A percentile compares a stretch with the other conserved stretches of the same genome.
phyloP scores from a whole-genome alignment of 1,284 basidiomycete genomes.

The Flammula alnicola region DNA sequence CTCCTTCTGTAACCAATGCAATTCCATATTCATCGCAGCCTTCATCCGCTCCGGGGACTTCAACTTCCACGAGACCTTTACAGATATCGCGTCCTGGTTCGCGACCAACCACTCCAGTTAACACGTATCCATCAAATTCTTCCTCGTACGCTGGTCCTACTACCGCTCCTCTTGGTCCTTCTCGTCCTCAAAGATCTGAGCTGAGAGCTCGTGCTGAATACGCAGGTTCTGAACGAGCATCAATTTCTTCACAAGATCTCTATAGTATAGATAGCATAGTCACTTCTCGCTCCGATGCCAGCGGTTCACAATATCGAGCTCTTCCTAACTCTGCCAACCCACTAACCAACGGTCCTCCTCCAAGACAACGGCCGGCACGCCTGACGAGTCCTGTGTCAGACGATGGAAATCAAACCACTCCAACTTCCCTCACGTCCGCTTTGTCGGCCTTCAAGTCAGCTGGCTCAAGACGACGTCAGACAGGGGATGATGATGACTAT shows the following conservation, averaged over 20 bases:
- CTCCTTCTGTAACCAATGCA: slow-evolving; percentile 41
- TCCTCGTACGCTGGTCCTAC: slow-evolving; percentile 39
- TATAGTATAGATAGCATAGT: slow-evolving; percentile 43
- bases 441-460: slow-evolving; percentile 72
- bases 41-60: slow-evolving; percentile 34
- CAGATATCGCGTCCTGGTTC: slow-evolving; percentile 56
- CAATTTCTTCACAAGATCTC: slow-evolving; percentile 37
- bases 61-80: slow-evolving; percentile 48
- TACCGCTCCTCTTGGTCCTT: slow-evolving; percentile 49
- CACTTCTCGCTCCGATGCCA: slow-evolving; percentile 46
- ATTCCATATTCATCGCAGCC: slow-evolving; percentile 34
- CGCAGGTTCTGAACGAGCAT: slow-evolving; percentile 45
- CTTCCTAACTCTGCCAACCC: slow-evolving; percentile 17
- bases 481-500: slow-evolving; percentile 52
- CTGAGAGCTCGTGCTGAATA: slow-evolving; percentile 53
- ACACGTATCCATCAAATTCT: slow-evolving; percentile 35
- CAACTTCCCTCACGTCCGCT: slow-evolving; percentile 54
- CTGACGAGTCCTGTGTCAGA: slow-evolving; percentile 38
- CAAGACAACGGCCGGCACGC: slow-evolving; percentile 31
- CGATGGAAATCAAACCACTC: slow-evolving; percentile 47
- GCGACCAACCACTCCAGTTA: slow-evolving; percentile 49
- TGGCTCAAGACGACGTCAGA: slow-evolving; percentile 58
- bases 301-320: slow-evolving; percentile 16
- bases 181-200: slow-evolving; percentile 62
- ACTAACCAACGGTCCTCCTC: slow-evolving; percentile 7